A percentile compares a stretch with the other conserved stretches of the same genome.
These are phyloP conservation scores for Fusarium sp. DNA, from an alignment of 2,329 filamentous ascomycete species.

Conservation along the genomic window DNA sequence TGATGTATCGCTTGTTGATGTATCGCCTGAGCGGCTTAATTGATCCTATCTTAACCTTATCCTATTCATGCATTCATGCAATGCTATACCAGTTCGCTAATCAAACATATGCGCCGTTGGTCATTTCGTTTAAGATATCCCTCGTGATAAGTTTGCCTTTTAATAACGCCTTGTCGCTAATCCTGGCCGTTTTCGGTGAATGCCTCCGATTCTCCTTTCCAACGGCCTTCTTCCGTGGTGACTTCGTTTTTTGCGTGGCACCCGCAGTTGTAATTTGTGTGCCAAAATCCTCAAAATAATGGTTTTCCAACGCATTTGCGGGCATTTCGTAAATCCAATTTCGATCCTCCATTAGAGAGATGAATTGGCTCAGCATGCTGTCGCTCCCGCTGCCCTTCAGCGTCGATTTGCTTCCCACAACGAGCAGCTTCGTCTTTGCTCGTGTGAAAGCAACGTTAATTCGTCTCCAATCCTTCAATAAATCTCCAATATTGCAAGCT, in stretches of 20 bases:
- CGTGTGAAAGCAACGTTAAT: constrained; percentile 97
- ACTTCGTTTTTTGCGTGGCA: constrained; percentile 47
- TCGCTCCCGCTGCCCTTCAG: constrained; percentile 78
- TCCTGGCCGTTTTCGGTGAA: constrained; percentile 67
- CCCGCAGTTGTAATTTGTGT: constrained; percentile 61
- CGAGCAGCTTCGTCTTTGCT: constrained; percentile 90
- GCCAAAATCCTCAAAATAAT: constrained; percentile 72
- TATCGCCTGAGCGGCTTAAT: constrained; percentile 28
- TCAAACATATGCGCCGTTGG: constrained; percentile 57
- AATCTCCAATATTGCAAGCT: constrained; percentile 83
- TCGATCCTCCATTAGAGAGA: constrained; percentile 79
- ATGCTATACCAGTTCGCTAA: constrained; percentile 28
- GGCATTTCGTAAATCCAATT: constrained; percentile 85
- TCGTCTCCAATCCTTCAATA: constrained; percentile 89
- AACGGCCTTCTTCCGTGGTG: constrained; percentile 47
- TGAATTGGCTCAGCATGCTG: constrained; percentile 81
- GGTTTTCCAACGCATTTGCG: constrained; percentile 71
- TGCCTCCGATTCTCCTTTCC: constrained; percentile 62
- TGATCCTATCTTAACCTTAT: constrained; percentile 19
- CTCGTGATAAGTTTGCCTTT: constrained; percentile 76
- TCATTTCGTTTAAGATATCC: constrained; percentile 82
- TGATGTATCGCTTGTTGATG: constrained; percentile 8
- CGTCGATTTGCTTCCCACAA: constrained; percentile 85
- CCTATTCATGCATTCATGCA: constrained; percentile 29
- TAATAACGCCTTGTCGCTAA: constrained; percentile 72